Evolutionary conservation across 345 rosid species (phyloP).

Genomic region (Acer negundo): DNA sequence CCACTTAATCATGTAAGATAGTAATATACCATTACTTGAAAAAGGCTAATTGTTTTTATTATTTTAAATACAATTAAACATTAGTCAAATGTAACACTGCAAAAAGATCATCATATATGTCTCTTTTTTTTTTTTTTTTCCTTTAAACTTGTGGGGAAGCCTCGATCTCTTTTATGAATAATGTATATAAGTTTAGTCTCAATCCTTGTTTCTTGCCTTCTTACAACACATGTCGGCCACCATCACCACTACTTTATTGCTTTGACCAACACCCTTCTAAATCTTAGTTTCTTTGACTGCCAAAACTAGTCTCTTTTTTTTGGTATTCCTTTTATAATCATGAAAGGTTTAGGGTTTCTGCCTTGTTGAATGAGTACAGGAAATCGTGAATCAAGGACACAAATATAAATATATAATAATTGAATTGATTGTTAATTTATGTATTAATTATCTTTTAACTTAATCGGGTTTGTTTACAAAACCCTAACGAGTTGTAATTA

Average conservation of each 20-base stretch:
- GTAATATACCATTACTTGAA: too few species aligned
- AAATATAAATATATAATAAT: background rate
- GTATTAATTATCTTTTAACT: background rate
- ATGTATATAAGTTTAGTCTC: constrained; percentile 31
- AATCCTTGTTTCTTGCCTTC: constrained; percentile 26
- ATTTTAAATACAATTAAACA: constrained; percentile 4
- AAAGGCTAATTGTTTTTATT: constrained; percentile 1
- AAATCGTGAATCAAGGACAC: constrained; percentile 40
- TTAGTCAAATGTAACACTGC: constrained; percentile 39
- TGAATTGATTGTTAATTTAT: too few species aligned
- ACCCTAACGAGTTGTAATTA: constrained; percentile 2
- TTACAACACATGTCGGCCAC: constrained; percentile 52
- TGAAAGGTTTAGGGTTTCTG: constrained; percentile 32
- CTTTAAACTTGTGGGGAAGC: constrained; percentile 29
- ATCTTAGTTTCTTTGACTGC: constrained; percentile 15
- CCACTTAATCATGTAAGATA: too few species aligned
- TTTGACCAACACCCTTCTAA: constrained; percentile 24
- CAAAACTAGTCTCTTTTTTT: constrained; percentile 1
- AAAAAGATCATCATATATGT: constrained; percentile 25
- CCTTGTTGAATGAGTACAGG: constrained; percentile 33
- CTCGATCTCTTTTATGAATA: constrained; percentile 14
- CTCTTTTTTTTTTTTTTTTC: constrained; percentile 22
- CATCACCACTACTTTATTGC: constrained; percentile 8
- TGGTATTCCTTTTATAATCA: constrained; percentile 18
- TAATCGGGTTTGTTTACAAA: background rate